Evolutionary conservation across 257 asterid species (phyloP).

Genomic region (Dorcoceras hygrometricum): DNA sequence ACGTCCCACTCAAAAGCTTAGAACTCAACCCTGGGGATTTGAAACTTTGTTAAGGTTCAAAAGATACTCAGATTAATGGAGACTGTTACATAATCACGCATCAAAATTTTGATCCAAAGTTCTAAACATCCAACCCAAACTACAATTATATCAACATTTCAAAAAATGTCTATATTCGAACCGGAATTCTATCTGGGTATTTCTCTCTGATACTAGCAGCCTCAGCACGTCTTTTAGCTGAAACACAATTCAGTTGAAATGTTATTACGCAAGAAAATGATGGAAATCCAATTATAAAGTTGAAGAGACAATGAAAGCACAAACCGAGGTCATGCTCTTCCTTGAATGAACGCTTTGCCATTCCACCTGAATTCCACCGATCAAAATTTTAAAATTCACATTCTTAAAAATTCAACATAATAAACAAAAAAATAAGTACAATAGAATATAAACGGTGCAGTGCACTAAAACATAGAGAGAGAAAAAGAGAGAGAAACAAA

Average conservation of each 20-base stretch:
- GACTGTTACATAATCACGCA: not conserved
- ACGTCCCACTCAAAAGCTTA: not conserved
- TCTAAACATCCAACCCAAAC: not conserved
- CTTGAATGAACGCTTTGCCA: constrained; percentile 62
- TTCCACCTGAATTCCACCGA: constrained; percentile 31
- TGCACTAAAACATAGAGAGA: not conserved
- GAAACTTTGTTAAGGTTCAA: not conserved
- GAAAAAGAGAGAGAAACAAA: too few relatives aligned
- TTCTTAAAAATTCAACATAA: constrained; percentile 4
- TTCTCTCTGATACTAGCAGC: constrained; percentile 74
- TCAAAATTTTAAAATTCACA: constrained; percentile 1
- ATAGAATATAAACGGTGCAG: not conserved
- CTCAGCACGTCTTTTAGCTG: constrained; percentile 66
- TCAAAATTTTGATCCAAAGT: not conserved
- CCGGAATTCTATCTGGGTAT: constrained; percentile 73
- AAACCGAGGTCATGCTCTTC: constrained; percentile 65
- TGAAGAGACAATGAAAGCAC: constrained; percentile 14
- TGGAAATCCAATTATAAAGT: not conserved
- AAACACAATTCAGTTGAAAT: not conserved
- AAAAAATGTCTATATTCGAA: constrained; percentile 27
- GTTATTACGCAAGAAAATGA: not conserved
- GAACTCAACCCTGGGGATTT: not conserved
- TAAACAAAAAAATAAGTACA: not conserved
- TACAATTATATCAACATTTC: not conserved
- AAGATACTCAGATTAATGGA: not conserved